Percentiles rank a stretch among this genome's conserved stretches.
These are phyloP conservation scores for Cytidiella melzeri DNA, from an alignment of 768 basidiomycete species.

Conservation along the genomic window DNA sequence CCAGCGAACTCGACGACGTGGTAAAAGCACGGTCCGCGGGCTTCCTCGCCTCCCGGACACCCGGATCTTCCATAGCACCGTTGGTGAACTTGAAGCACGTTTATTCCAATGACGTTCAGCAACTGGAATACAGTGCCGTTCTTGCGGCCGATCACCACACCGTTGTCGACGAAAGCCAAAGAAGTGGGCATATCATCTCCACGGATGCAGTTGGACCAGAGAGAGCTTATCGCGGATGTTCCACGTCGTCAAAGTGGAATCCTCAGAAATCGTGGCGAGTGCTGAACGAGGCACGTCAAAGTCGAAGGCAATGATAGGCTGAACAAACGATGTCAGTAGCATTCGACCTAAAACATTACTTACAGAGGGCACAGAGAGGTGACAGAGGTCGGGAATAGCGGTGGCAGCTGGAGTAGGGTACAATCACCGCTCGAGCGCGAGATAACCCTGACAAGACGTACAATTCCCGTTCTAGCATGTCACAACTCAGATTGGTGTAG, in stretches of 20 bases:
- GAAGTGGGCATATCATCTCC: constrained; percentile 82
- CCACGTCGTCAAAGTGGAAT: constrained; percentile 79
- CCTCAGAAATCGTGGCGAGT: constrained; percentile 75
- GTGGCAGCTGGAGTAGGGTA: constrained; percentile 70
- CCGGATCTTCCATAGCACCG: constrained; percentile 60
- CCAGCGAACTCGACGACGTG: no score
- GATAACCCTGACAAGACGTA: constrained; percentile 81
- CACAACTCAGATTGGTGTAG: no score
- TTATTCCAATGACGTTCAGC: constrained; percentile 66
- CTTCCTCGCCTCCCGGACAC: no score
- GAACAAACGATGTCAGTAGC: not conserved
- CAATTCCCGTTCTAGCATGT: not conserved
- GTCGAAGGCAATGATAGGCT: constrained; percentile 81
- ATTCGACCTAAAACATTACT: constrained; percentile 22
- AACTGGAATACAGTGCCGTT: constrained; percentile 84
- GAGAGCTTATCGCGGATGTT: constrained; percentile 71
- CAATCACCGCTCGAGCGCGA: constrained; percentile 85
- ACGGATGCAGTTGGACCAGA: constrained; percentile 68
- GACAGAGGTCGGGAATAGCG: constrained; percentile 51
- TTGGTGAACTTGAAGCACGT: constrained; percentile 75
- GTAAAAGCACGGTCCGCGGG: no score
- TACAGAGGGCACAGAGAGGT: constrained; percentile 66
- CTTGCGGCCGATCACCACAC: constrained; percentile 78
- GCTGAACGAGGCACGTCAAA: constrained; percentile 76
- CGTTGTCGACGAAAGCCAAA: constrained; percentile 78